phyloP scores from a whole-genome alignment of 495 filamentous ascomycete genomes.

The Tuber calosporum region DNA sequence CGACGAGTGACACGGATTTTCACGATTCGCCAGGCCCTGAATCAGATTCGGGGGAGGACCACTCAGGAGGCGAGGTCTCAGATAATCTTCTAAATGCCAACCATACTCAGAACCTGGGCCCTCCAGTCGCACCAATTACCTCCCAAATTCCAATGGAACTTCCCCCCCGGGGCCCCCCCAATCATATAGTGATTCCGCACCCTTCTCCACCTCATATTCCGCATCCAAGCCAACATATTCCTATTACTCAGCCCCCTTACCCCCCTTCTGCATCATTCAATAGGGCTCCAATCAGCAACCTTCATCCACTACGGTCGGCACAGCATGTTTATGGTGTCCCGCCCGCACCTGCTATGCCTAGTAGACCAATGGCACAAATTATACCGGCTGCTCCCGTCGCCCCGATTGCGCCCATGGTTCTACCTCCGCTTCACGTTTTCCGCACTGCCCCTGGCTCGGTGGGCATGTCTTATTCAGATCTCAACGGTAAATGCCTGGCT shows the following conservation, averaged over 20 bases:
- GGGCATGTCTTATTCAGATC: slow-evolving; percentile 6
- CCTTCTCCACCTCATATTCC: neutral
- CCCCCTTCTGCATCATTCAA: neutral
- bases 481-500: slow-evolving; percentile 47
- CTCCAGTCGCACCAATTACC: neutral
- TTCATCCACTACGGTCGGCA: neutral
- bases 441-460: slow-evolving; percentile 3
- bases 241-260: neutral
- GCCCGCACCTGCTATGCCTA: neutral
- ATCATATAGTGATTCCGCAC: neutral
- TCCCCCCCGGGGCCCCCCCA: neutral
- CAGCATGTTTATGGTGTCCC: neutral
- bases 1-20: neutral
- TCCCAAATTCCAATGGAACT: neutral
- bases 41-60: slow-evolving; percentile 42
- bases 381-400: slow-evolving; percentile 16
- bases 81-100: neutral
- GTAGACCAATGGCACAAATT: neutral
- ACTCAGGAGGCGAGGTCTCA: neutral
- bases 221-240: neutral
- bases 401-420: slow-evolving; percentile 13
- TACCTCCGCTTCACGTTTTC: slow-evolving; percentile 5
- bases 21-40: neutral
- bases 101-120: neutral
- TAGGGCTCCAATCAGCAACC: neutral